These are phyloP conservation scores for Pseudoperonospora humuli DNA, from an alignment of 352 stramenopile species.

Conservation along the genomic window DNA sequence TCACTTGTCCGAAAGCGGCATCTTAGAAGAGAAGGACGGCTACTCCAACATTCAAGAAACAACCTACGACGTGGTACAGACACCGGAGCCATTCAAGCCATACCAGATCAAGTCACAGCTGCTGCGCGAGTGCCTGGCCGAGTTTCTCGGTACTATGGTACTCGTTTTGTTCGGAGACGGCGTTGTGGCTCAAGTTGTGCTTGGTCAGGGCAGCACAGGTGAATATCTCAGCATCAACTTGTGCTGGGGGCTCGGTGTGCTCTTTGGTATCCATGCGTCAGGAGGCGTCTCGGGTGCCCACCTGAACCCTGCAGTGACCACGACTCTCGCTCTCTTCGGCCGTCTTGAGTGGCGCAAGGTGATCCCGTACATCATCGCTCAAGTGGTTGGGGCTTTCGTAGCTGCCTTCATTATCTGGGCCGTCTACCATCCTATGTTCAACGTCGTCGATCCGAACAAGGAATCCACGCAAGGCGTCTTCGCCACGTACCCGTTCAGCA, in stretches of 20 bases:
- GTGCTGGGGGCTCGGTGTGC: constrained; percentile 63
- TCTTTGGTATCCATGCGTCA: constrained; percentile 56
- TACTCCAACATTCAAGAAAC: constrained; percentile 21
- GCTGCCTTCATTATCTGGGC: constrained; percentile 40
- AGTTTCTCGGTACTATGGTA: constrained; percentile 56
- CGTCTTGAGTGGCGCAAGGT: constrained; percentile 43
- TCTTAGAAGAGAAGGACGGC: constrained; percentile 20
- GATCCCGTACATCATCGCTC: constrained; percentile 38
- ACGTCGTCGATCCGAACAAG: constrained; percentile 38
- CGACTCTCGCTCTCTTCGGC: constrained; percentile 39
- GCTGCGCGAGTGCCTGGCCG: constrained; percentile 46
- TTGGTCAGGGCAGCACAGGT: constrained; percentile 42
- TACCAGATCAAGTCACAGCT: constrained; percentile 34
- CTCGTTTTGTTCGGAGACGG: constrained; percentile 63
- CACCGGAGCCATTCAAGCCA: constrained; percentile 10
- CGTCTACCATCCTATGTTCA: constrained; percentile 47
- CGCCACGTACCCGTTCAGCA: constrained; percentile 41
- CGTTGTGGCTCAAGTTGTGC: constrained; percentile 52
- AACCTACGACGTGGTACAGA: constrained; percentile 15
- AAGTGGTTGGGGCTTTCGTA: constrained; percentile 44
- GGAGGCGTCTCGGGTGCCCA: constrained; percentile 51
- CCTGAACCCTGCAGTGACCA: constrained; percentile 60
- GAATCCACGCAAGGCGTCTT: constrained; percentile 34
- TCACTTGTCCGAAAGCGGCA: constrained; percentile 17
- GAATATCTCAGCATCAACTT: constrained; percentile 67